Evolutionary conservation across 805 yeast genomes (phyloP).

Genomic region (Yamadazyma ubonensis): DNA sequence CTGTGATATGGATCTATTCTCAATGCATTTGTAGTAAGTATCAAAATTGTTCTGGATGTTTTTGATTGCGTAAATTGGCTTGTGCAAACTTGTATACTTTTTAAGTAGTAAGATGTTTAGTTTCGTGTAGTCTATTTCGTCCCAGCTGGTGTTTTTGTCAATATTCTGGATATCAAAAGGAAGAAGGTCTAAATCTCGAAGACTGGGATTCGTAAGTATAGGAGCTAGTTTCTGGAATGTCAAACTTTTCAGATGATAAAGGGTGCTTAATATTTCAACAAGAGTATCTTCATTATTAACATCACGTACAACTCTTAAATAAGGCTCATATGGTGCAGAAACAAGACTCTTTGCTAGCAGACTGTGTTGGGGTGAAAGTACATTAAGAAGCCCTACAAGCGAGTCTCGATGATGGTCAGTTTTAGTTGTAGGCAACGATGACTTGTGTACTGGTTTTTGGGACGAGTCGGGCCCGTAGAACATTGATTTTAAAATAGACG

Average conservation of each 20-base stretch:
- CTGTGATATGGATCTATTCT: slow-evolving; percentile 23
- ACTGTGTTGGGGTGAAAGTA: slow-evolving; percentile 3
- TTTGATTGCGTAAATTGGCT: slow-evolving; percentile 31
- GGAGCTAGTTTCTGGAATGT: slow-evolving; percentile 25
- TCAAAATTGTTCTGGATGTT: slow-evolving; percentile 29
- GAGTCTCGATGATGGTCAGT: slow-evolving; percentile 2
- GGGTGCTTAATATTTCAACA: slow-evolving; percentile 15
- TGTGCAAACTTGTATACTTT: slow-evolving; percentile 34
- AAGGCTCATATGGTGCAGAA: slow-evolving; percentile 1
- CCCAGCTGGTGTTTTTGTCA: no score
- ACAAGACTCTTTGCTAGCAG: neutral
- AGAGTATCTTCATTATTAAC: slow-evolving; percentile 3
- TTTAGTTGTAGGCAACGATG: neutral
- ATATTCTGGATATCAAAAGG: slow-evolving; percentile 19
- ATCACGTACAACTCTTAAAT: neutral
- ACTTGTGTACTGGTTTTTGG: slow-evolving; percentile 16
- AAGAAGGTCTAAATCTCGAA: slow-evolving; percentile 19
- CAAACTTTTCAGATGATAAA: slow-evolving; percentile 27
- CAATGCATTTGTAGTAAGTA: slow-evolving; percentile 26
- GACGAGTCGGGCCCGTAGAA: slow-evolving; percentile 35
- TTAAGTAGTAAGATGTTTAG: slow-evolving; percentile 33
- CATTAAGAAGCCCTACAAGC: slow-evolving; percentile 4
- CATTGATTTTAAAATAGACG: slow-evolving; percentile 32
- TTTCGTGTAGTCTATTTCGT: slow-evolving; percentile 22
- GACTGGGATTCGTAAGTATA: slow-evolving; percentile 26